Conservation (phyloP, 2,329 filamentous ascomycete genomes). For the Pyricularia pennisetigena region DNA sequence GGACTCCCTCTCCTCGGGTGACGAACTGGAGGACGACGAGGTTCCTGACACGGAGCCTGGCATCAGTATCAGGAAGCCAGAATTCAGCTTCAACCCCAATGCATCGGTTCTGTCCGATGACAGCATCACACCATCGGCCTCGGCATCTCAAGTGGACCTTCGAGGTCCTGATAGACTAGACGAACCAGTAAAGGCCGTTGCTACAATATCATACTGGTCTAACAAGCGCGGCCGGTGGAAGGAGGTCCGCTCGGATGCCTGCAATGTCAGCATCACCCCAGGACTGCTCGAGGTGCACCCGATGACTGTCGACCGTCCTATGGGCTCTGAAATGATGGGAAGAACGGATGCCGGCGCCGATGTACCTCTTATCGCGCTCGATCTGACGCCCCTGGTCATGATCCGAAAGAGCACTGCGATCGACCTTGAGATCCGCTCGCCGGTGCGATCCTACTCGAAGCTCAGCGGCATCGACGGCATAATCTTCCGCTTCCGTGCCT, state of each 20-base stretch:
- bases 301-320: slow-evolving; percentile 18
- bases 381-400: slow-evolving; percentile 84
- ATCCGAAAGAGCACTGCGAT: slow-evolving; percentile 84
- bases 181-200: slow-evolving; percentile 36
- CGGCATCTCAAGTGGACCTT: slow-evolving; percentile 60
- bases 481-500: slow-evolving; percentile 86
- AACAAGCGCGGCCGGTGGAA: slow-evolving; percentile 51
- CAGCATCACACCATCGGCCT: slow-evolving; percentile 70
- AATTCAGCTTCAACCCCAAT: slow-evolving; percentile 16
- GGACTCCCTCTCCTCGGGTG: slow-evolving; percentile 36
- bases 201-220: slow-evolving; percentile 52
- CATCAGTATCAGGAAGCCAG: slow-evolving; percentile 41
- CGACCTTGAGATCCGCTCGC: slow-evolving; percentile 88
- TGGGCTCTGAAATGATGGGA: neutral
- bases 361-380: slow-evolving; percentile 56
- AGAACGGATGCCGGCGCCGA: slow-evolving; percentile 19
- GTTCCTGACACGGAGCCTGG: slow-evolving; percentile 49
- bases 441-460: slow-evolving; percentile 62
- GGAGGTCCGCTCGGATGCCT: slow-evolving; percentile 40
- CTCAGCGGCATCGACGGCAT: slow-evolving; percentile 53
- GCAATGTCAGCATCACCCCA: slow-evolving; percentile 45
- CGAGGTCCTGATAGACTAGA: slow-evolving; percentile 41
- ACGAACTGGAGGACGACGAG: slow-evolving; percentile 50
- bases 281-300: slow-evolving; percentile 50
- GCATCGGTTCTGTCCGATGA: slow-evolving; percentile 37